These are phyloP conservation scores for Lodderomyces metapsilosis DNA, from an alignment of 1,139 yeast species.

Conservation along the genomic window DNA sequence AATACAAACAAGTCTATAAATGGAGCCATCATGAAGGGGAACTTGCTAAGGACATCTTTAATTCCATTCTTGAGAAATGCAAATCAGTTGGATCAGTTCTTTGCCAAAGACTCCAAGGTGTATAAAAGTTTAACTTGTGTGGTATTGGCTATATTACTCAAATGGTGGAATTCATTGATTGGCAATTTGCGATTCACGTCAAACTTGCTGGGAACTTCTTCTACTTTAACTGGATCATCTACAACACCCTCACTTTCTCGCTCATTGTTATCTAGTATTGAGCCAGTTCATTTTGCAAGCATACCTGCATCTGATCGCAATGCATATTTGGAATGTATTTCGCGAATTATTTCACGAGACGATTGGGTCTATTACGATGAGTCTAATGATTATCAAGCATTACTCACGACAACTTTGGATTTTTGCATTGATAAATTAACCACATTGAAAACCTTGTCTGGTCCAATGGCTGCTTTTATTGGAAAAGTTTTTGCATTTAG, in stretches of 20 bases:
- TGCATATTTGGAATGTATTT: slow-evolving; percentile 72
- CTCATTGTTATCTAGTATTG: slow-evolving; percentile 2
- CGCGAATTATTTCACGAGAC: slow-evolving; percentile 58
- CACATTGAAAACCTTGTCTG: slow-evolving; percentile 53
- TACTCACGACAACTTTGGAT: slow-evolving; percentile 55
- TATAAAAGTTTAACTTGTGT: slow-evolving; percentile 36
- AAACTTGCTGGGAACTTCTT: slow-evolving; percentile 9
- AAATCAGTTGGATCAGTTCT: slow-evolving; percentile 24
- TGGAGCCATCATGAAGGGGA: slow-evolving; percentile 55
- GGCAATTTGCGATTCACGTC: slow-evolving; percentile 27
- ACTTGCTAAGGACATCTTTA: slow-evolving; percentile 63
- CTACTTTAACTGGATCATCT: slow-evolving; percentile 1
- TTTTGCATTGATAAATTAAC: slow-evolving; percentile 52
- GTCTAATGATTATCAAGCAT: slow-evolving; percentile 26
- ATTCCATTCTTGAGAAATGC: slow-evolving; percentile 59
- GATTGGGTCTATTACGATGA: slow-evolving; percentile 52
- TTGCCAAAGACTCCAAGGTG: slow-evolving; percentile 24
- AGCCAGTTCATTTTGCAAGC: slow-evolving; percentile 11
- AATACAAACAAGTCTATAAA: slow-evolving; percentile 2
- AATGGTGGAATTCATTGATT: slow-evolving; percentile 70
- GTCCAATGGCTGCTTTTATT: slow-evolving; percentile 67
- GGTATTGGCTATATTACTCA: slow-evolving; percentile 40
- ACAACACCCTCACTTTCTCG: not conserved
- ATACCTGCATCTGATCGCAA: slow-evolving; percentile 48
- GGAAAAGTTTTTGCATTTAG: slow-evolving; percentile 77